Evolutionary conservation across 2,329 filamentous ascomycete species (phyloP), one percentile per base, ranked within the genome.

Genomic region (Biscogniauxia sp.): DNA sequence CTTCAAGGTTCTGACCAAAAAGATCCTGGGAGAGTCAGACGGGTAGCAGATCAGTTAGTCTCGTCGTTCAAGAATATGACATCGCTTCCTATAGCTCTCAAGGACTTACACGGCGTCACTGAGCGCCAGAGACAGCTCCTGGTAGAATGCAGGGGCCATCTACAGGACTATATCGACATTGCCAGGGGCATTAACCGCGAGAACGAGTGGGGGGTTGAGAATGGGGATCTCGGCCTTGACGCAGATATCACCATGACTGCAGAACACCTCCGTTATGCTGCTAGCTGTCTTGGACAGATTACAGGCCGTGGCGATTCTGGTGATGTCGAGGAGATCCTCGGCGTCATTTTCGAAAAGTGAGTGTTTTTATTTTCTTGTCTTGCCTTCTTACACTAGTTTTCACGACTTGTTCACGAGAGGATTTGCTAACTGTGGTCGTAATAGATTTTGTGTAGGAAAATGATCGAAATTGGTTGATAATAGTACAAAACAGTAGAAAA

Each of bases 341-440:
- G 95, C 0, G 93, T 99, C 20, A 93, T 99, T 3, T 99, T 99
- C 78, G 94, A 98, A 75, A 98, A 96, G 91, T 96, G 79, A 81
- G 86, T 85, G 41, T 50, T 56, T 41, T 58, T 8, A n/a, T n/a
- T 32, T 13, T 13, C 28, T 58, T 8, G n/a, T n/a, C 9, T 13
- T 13, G 3, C 28, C 11, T 32, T 32, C 28, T 13, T 28, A 9
- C 26, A 28, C 26, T 28, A 9, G 28, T 7, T 32, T 13, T 7
- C 11, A 32, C 9, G 4, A 7, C 2, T 32, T 32, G 9, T 32
- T 32, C 28, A 32, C 28, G 28, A 13, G 11, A 32, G 28, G 55
- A 51, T 52, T 62, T 52, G 55, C 57, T 60, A 56, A 68, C 56
- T 56, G n/a, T n/a, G 67, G 51, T 51, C 20, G 32, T 62, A 55